Evolutionary conservation across 129 eudicot species (phyloP).

Genomic region (Oenanthe sinensis): DNA sequence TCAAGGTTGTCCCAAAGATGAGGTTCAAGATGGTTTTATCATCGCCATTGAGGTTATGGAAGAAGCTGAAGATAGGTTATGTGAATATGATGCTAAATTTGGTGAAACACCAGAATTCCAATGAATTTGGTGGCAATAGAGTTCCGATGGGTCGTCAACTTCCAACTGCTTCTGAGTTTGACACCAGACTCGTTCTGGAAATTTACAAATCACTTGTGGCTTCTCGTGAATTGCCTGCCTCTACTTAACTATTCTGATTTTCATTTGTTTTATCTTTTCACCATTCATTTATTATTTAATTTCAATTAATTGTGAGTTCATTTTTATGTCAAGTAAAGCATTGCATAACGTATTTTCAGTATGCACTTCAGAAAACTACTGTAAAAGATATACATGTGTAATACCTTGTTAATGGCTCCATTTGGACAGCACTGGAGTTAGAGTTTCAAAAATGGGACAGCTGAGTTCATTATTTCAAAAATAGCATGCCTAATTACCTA

Average conservation of each 20-base stretch:
- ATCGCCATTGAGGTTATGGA: conserved; percentile 44
- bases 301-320: background rate
- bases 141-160: conserved; percentile 25
- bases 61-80: conserved; percentile 47
- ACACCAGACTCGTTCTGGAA: conserved; percentile 46
- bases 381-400: background rate
- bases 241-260: background rate
- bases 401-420: background rate
- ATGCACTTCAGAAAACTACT: background rate
- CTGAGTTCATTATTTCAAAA: too few relatives aligned
- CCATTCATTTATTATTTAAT: background rate
- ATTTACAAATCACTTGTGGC: conserved; percentile 44
- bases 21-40: conserved; percentile 21
- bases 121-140: conserved; percentile 25
- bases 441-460: too few relatives aligned
- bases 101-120: conserved; percentile 15
- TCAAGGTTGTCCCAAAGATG: conserved; percentile 31
- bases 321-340: background rate
- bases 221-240: conserved; percentile 41
- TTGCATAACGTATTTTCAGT: background rate
- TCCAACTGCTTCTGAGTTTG: conserved; percentile 37
- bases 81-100: conserved; percentile 48
- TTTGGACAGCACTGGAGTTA: too few relatives aligned
- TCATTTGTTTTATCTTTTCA: background rate
- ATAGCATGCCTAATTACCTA: too few relatives aligned